Conservation (phyloP, 371 early-diverging fungal species). For the Blakeslea trispora region DNA sequence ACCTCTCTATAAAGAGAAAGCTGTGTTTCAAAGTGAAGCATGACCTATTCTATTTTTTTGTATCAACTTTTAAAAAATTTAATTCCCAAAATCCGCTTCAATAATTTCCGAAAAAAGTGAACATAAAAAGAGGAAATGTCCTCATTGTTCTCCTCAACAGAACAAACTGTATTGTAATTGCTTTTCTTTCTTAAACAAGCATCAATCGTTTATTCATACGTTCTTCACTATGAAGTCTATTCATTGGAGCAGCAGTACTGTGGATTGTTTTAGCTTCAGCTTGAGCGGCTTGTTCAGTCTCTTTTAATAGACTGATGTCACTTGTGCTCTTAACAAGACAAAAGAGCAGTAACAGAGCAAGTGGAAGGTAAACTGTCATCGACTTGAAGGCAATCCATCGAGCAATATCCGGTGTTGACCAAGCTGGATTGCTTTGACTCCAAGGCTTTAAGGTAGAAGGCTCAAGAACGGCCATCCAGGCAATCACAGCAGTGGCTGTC, state of each 20-base stretch:
- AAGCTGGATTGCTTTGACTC: too few species aligned
- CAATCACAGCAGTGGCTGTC: constrained; percentile 6
- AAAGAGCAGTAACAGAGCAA: constrained; percentile 6
- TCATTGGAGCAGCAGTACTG: not conserved
- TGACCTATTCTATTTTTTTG: too few species aligned
- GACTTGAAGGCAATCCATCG: constrained; percentile 9
- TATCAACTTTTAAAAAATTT: too few species aligned
- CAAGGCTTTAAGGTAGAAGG: too few species aligned
- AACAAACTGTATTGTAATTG: too few species aligned
- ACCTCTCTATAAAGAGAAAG: too few species aligned
- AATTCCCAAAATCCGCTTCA: too few species aligned
- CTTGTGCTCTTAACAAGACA: constrained; percentile 3
- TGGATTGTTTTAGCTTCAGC: not conserved
- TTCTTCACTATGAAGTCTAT: not conserved
- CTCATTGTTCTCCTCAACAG: too few species aligned
- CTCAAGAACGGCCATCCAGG: constrained; percentile 6
- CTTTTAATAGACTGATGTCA: not conserved
- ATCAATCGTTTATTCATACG: not conserved
- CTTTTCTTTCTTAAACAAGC: not conserved
- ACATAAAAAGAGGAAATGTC: too few species aligned
- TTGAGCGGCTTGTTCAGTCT: not conserved
- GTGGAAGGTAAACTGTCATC: constrained; percentile 6
- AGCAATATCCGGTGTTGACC: not conserved
- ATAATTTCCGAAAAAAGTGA: too few species aligned
- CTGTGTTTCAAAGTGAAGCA: too few species aligned